A percentile compares a stretch with the other conserved stretches of the same genome.
Evolutionary conservation across 305 asterid genomes (phyloP).

Genomic region (Salvia sclarea): DNA sequence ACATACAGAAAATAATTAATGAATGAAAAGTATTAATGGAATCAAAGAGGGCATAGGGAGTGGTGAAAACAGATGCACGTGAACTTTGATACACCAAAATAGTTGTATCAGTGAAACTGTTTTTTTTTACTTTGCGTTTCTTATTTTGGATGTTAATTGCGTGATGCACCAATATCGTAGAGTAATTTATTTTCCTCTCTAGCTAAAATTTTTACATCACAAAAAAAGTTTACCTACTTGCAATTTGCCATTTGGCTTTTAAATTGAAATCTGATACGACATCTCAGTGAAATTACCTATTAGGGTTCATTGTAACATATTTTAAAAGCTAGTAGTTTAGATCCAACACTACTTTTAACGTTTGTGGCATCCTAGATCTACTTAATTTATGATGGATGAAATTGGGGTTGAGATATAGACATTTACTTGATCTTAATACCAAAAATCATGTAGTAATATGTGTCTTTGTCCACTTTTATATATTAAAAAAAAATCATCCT

Average conservation of each 20-base stretch:
- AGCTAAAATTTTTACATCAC: background rate
- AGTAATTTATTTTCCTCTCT: background rate
- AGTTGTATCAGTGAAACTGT: conserved; percentile 8
- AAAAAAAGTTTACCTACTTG: background rate
- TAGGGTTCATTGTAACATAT: too few species aligned
- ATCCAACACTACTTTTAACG: too few species aligned
- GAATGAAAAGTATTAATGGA: background rate
- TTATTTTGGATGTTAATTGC: background rate
- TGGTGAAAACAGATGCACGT: conserved; percentile 21
- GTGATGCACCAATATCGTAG: background rate
- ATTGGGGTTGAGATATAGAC: too few species aligned
- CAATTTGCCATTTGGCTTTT: background rate
- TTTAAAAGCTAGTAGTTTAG: too few species aligned
- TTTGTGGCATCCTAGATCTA: background rate
- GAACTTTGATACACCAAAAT: conserved; percentile 19
- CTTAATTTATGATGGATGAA: background rate
- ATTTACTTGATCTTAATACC: too few species aligned
- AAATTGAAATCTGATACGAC: too few species aligned
- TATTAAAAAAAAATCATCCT: too few species aligned
- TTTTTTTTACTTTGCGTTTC: conserved; percentile 12
- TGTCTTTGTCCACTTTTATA: too few species aligned
- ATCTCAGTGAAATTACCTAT: background rate
- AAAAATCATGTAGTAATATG: too few species aligned
- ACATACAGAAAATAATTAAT: too few species aligned
- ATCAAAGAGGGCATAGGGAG: background rate